phyloP scores from a whole-genome alignment of 306 rosid species.

The Sophora flavescens region DNA sequence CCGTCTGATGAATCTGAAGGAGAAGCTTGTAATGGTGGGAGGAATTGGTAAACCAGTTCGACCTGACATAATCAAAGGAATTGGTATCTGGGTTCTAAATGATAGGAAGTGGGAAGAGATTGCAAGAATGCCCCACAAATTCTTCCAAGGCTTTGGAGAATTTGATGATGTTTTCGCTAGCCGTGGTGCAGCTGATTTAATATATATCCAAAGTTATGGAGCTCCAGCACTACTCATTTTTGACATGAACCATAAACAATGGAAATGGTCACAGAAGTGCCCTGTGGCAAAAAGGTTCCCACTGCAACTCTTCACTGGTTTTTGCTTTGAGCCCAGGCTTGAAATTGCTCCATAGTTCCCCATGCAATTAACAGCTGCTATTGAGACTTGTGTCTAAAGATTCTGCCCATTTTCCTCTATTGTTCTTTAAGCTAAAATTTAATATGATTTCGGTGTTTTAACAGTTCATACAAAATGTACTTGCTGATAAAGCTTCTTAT shows the following conservation, averaged over 20 bases:
- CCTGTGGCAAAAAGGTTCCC: constrained; percentile 86
- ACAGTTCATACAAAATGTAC: constrained; percentile 60
- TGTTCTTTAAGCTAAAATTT: constrained; percentile 45
- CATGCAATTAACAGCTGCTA: constrained; percentile 40
- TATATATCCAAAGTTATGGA: constrained; percentile 93
- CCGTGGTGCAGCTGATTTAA: constrained; percentile 83
- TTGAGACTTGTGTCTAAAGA: constrained; percentile 39
- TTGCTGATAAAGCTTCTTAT: constrained; percentile 58
- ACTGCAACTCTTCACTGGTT: constrained; percentile 90
- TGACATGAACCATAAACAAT: constrained; percentile 68
- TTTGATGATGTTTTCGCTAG: constrained; percentile 91
- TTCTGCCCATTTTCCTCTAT: constrained; percentile 28
- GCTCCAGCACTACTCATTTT: constrained; percentile 80
- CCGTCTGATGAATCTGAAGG: constrained; percentile 87
- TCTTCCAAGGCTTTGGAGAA: constrained; percentile 92
- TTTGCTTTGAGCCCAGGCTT: constrained; percentile 92
- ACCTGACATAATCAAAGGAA: constrained; percentile 87
- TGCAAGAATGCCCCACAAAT: constrained; percentile 86
- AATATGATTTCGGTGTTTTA: constrained; percentile 45
- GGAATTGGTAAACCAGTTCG: constrained; percentile 87
- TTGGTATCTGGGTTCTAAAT: constrained; percentile 83
- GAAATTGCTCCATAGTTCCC: constrained; percentile 69
- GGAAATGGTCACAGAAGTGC: constrained; percentile 97
- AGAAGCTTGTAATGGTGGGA: constrained; percentile 91
- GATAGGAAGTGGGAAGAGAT: constrained; percentile 85